Percentiles rank a stretch among this genome's conserved stretches.
phyloP scores from a whole-genome alignment of 2,329 filamentous ascomycete genomes.

The Aspergillus proliferans region DNA sequence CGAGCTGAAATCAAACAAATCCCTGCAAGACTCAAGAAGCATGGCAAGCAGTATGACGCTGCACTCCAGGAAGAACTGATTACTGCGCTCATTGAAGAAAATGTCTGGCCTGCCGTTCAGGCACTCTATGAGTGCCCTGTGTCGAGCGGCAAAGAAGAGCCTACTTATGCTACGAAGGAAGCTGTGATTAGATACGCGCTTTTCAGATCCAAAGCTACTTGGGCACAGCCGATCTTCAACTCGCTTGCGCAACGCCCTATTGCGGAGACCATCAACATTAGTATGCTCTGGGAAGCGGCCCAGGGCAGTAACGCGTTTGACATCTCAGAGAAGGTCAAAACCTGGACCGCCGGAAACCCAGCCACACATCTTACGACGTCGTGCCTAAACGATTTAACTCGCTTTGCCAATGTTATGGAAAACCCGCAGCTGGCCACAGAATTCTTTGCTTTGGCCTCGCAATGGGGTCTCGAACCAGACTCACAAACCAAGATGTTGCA shows the following conservation, averaged over 20 bases:
- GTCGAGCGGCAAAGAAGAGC: constrained; percentile 28
- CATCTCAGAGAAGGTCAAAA: constrained; percentile 64
- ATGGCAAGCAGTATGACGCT: constrained; percentile 45
- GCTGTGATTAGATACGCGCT: constrained; percentile 57
- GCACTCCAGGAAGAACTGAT: constrained; percentile 49
- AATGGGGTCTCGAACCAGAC: constrained; percentile 61
- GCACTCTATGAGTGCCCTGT: constrained; percentile 60
- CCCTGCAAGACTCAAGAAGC: constrained; percentile 46
- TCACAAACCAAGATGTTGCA: constrained; percentile 66
- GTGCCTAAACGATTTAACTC: constrained; percentile 72
- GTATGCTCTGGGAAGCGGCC: constrained; percentile 69
- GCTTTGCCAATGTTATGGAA: constrained; percentile 62
- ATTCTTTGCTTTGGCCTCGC: constrained; percentile 61
- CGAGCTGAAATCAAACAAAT: constrained; percentile 54
- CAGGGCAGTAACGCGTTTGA: constrained; percentile 66
- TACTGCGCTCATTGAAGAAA: constrained; percentile 54
- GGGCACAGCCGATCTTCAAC: constrained; percentile 58
- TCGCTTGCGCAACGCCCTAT: constrained; percentile 38
- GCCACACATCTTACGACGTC: constrained; percentile 54
- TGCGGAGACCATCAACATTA: constrained; percentile 62
- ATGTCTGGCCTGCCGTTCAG: constrained; percentile 57
- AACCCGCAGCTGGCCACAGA: constrained; percentile 68
- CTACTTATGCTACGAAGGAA: constrained; percentile 45
- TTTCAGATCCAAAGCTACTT: constrained; percentile 54
- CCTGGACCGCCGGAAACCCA: constrained; percentile 51